Percentiles rank a stretch among this genome's conserved stretches.
phyloP scores from a whole-genome alignment of 495 filamentous ascomycete species.

The Parathielavia appendiculata region DNA sequence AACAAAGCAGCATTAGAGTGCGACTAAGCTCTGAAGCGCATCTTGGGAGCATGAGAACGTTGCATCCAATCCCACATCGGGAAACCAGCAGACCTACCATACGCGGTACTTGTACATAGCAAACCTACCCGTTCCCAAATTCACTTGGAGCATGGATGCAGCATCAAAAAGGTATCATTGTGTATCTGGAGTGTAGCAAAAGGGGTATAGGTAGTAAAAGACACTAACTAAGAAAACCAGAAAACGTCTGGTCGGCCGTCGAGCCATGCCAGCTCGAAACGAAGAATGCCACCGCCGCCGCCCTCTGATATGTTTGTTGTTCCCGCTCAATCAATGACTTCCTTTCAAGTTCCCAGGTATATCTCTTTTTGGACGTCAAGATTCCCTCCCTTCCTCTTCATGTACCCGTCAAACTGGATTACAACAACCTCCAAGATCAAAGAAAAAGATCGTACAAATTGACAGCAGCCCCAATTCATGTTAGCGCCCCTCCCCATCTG shows the following conservation, averaged over 20 bases:
- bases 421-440: not conserved
- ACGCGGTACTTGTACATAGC: too few species aligned
- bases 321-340: not conserved
- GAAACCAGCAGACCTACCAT: too few species aligned
- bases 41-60: too few species aligned
- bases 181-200: conserved; percentile 8
- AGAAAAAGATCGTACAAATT: not conserved
- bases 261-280: conserved; percentile 12
- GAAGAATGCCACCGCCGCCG: conserved; percentile 5
- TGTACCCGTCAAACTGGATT: not conserved
- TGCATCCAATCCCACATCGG: too few species aligned
- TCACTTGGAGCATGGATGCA: too few species aligned
- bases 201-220: conserved; percentile 20
- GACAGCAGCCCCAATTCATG: not conserved
- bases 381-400: not conserved
- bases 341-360: not conserved
- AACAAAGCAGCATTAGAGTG: too few species aligned
- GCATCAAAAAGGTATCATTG: conserved; percentile 2
- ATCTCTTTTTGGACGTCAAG: not conserved
- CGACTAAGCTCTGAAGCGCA: too few species aligned
- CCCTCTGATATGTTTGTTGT: not conserved
- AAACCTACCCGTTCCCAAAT: too few species aligned
- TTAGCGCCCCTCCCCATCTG: not conserved
- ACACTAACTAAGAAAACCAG: conserved; percentile 6
- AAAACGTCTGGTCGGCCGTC: conserved; percentile 9